A percentile compares a stretch with the other conserved stretches of the same genome.
phyloP scores from a whole-genome alignment of 768 basidiomycete genomes.

The Lanmaoa rubissima region DNA sequence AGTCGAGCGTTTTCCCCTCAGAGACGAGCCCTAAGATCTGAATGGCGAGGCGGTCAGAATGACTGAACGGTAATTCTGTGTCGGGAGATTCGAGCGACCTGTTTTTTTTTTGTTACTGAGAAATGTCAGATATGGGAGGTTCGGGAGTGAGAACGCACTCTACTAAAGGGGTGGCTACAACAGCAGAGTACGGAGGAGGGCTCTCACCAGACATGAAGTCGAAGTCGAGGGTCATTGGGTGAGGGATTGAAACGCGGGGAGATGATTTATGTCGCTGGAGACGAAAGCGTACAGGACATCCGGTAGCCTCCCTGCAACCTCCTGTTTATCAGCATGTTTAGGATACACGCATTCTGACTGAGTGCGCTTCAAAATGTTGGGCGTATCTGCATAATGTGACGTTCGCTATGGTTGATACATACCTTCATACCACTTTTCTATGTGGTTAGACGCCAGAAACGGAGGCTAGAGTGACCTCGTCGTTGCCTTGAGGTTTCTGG shows the following conservation, averaged over 20 bases:
- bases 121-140: not conserved
- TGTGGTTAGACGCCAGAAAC: not conserved
- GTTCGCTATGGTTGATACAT: not conserved
- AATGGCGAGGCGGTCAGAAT: conserved; percentile 3
- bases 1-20: conserved; percentile 10
- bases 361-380: not conserved
- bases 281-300: not conserved
- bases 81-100: not conserved
- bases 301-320: not conserved
- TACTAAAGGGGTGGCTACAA: not conserved
- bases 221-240: not conserved
- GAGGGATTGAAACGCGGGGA: not conserved
- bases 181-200: conserved; percentile 22
- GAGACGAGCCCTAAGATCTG: conserved; percentile 12
- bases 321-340: conserved; percentile 1
- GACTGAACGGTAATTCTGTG: conserved; percentile 7
- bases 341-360: not conserved
- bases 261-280: not conserved
- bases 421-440: not conserved
- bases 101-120: not conserved
- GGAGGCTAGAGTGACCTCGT: not conserved
- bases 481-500: conserved; percentile 5
- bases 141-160: not conserved
- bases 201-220: conserved; percentile 7
- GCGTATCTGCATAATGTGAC: conserved; percentile 10